Conservation (phyloP, 768 basidiomycete species). For the Porpolomopsis calyptriformis region DNA sequence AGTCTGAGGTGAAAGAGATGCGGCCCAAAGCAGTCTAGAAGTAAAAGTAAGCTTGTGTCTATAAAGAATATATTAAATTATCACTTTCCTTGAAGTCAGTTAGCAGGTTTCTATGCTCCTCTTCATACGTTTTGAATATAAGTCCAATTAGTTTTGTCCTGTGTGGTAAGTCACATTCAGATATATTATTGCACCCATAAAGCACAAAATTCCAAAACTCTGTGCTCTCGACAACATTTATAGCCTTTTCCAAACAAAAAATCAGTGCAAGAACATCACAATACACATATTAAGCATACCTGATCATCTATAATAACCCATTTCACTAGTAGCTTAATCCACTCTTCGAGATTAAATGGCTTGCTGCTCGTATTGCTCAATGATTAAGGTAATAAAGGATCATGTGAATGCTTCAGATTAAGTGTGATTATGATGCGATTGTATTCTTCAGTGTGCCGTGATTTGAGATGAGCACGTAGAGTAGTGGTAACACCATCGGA, state of each 20-base stretch:
- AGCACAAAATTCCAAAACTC: conserved; percentile 24
- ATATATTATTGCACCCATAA: conserved; percentile 15
- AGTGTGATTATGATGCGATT: conserved; percentile 4
- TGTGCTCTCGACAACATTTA: conserved; percentile 26
- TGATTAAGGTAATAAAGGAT: conserved; percentile 1
- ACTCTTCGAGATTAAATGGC: conserved; percentile 16
- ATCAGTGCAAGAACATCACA: too few species aligned
- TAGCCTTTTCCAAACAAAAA: too few species aligned
- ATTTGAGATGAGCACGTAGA: conserved; percentile 17
- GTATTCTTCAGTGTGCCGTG: conserved; percentile 13
- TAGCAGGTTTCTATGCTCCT: conserved; percentile 13
- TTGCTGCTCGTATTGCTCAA: not conserved
- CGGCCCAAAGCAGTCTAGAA: conserved; percentile 18
- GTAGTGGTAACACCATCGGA: conserved; percentile 14
- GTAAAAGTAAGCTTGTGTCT: conserved; percentile 7
- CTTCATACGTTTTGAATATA: conserved; percentile 17
- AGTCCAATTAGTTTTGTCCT: conserved; percentile 20
- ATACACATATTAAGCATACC: conserved; percentile 22
- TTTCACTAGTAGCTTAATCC: conserved; percentile 11
- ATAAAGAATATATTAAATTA: too few species aligned
- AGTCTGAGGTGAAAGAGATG: conserved; percentile 24
- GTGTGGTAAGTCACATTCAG: conserved; percentile 25
- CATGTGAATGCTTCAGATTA: conserved; percentile 10
- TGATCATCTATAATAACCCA: conserved; percentile 24
- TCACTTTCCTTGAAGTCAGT: conserved; percentile 19